phyloP scores from a whole-genome alignment of 78 protist species.

The Guillardia theta region DNA sequence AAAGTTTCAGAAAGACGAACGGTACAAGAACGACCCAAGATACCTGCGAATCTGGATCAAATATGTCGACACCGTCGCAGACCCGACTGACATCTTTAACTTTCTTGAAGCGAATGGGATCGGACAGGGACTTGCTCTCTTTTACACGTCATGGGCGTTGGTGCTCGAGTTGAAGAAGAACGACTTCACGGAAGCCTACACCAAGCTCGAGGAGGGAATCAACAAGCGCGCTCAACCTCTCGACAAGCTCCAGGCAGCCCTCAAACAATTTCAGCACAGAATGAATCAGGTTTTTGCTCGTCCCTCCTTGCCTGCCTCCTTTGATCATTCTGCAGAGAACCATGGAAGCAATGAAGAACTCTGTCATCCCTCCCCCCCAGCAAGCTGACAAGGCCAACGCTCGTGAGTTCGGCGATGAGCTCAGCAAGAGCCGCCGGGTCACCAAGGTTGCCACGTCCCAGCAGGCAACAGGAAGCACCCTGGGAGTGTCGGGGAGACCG shows the following conservation, averaged over 20 bases:
- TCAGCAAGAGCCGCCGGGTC: neutral
- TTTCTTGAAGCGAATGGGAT: conserved; percentile 15
- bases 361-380: neutral
- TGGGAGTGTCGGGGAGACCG: too few relatives aligned
- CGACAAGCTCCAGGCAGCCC: neutral
- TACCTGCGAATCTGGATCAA: conserved; percentile 31
- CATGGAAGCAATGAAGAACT: neutral
- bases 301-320: neutral
- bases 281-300: neutral
- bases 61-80: neutral
- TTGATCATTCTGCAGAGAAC: neutral
- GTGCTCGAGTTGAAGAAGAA: neutral
- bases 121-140: neutral
- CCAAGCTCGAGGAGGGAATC: neutral
- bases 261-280: conserved; percentile 11
- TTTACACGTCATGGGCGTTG: neutral
- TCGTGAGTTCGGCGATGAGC: conserved; percentile 7
- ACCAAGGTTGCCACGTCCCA: neutral
- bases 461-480: neutral
- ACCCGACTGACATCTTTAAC: neutral
- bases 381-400: neutral
- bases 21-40: conserved; percentile 45
- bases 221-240: neutral
- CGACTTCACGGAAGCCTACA: neutral
- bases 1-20: neutral